Evolutionary conservation across 208 protist species (phyloP).

Genomic region (Wallacemonas rigidus): DNA sequence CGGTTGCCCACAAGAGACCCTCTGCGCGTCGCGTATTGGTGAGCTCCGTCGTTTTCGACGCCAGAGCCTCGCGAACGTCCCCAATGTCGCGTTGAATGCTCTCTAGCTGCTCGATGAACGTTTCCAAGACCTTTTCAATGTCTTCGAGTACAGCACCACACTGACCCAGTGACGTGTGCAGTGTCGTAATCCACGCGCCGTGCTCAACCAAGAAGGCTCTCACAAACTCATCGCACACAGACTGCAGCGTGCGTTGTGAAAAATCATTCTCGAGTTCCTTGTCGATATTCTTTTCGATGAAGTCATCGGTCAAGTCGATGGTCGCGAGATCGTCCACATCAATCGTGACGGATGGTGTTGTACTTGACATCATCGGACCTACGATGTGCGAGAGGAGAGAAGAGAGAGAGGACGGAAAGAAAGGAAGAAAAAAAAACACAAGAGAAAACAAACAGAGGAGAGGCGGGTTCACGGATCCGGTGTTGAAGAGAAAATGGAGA

Average conservation of each 20-base stretch:
- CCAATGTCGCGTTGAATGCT: constrained; percentile 74
- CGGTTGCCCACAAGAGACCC: constrained; percentile 51
- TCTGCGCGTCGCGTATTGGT: constrained; percentile 51
- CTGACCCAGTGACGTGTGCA: constrained; percentile 59
- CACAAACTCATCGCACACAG: constrained; percentile 72
- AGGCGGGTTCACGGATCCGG: too few relatives aligned
- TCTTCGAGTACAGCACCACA: constrained; percentile 59
- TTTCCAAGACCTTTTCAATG: constrained; percentile 68
- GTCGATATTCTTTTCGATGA: constrained; percentile 46
- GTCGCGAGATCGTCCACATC: constrained; percentile 66
- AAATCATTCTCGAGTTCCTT: constrained; percentile 38
- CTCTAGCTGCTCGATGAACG: constrained; percentile 68
- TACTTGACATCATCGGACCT: constrained; percentile 20
- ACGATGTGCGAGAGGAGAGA: too few relatives aligned
- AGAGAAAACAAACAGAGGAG: too few relatives aligned
- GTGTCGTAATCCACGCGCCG: constrained; percentile 47
- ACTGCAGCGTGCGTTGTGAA: constrained; percentile 40
- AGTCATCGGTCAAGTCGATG: constrained; percentile 58
- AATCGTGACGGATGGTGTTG: constrained; percentile 14
- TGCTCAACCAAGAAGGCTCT: constrained; percentile 60
- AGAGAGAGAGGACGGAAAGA: not conserved
- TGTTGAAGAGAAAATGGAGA: too few relatives aligned
- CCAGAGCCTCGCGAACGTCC: constrained; percentile 66
- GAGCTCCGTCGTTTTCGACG: constrained; percentile 46
- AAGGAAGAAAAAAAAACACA: not conserved